Evolutionary conservation across 1,139 yeast species (phyloP).

Genomic region (Nakaseomyces sp.): DNA sequence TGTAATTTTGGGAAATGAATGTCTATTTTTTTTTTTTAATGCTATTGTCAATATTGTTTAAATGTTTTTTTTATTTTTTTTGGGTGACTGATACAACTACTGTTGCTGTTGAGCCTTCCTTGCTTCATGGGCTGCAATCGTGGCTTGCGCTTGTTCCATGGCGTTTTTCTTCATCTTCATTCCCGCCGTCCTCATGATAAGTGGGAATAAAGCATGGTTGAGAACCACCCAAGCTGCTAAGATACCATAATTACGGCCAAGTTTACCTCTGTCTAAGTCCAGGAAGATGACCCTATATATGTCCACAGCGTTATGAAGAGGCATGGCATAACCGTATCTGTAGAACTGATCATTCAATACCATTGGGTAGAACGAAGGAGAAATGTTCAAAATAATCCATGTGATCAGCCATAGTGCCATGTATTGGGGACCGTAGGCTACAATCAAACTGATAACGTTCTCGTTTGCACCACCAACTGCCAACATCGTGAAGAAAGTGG

Average conservation of each 20-base stretch:
- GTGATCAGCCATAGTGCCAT: constrained; percentile 53
- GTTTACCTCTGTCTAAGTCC: constrained; percentile 44
- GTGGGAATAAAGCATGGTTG: constrained; percentile 38
- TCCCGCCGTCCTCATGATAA: constrained; percentile 33
- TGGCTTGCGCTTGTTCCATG: constrained; percentile 1
- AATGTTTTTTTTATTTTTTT: not conserved
- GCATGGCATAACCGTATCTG: constrained; percentile 56
- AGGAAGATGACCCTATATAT: constrained; percentile 48
- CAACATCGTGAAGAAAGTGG: constrained; percentile 47
- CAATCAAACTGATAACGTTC: constrained; percentile 41
- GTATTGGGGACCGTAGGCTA: constrained; percentile 39
- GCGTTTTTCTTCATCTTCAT: constrained; percentile 8
- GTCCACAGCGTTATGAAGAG: constrained; percentile 50
- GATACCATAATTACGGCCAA: constrained; percentile 52
- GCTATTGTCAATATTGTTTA: too few species aligned
- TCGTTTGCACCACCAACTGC: constrained; percentile 60
- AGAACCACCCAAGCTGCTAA: constrained; percentile 49
- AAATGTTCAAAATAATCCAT: constrained; percentile 49
- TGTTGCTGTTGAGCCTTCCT: not conserved
- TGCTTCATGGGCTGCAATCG: constrained; percentile 2
- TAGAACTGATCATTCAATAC: constrained; percentile 45
- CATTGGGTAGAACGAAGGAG: constrained; percentile 56
- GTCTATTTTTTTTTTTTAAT: too few species aligned
- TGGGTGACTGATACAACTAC: not conserved
- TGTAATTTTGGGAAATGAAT: too few species aligned